Evolutionary conservation across 768 basidiomycete species (phyloP).

Genomic region (Panaeolus cyanescens): DNA sequence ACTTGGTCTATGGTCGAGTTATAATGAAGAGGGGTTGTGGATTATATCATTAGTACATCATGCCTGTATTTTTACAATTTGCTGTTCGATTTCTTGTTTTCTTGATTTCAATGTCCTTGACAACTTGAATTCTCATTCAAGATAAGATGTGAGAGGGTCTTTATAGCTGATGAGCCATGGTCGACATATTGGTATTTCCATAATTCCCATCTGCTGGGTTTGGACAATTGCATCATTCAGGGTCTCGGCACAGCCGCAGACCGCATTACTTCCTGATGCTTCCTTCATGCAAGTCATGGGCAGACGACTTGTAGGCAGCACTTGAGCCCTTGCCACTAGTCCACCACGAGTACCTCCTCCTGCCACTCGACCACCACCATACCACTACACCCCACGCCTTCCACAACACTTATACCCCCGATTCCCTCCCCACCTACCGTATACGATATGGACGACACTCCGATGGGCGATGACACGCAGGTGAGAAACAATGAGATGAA

Average conservation of each 20-base stretch:
- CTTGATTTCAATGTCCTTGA: neutral
- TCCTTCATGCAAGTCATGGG: neutral
- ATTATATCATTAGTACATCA: too few relatives aligned
- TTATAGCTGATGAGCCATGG: neutral
- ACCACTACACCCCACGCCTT: neutral
- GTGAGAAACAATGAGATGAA: slow-evolving; percentile 11
- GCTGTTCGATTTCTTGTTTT: neutral
- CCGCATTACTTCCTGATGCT: neutral
- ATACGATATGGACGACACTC: neutral
- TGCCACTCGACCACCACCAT: neutral
- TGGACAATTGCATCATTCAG: neutral
- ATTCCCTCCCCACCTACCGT: neutral
- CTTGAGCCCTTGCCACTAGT: neutral
- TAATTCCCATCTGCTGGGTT: neutral
- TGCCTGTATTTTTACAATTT: neutral
- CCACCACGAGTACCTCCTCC: neutral
- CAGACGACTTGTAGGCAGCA: neutral
- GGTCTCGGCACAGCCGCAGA: neutral
- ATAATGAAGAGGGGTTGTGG: too few relatives aligned
- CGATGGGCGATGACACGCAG: slow-evolving; percentile 41
- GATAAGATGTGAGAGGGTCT: too few relatives aligned
- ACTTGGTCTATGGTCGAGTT: too few relatives aligned
- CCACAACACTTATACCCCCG: neutral
- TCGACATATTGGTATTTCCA: neutral
- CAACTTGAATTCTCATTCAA: neutral